Base-by-base conservation (phyloP, 169 alveolate genomes). In the Theileria orientalis region DNA sequence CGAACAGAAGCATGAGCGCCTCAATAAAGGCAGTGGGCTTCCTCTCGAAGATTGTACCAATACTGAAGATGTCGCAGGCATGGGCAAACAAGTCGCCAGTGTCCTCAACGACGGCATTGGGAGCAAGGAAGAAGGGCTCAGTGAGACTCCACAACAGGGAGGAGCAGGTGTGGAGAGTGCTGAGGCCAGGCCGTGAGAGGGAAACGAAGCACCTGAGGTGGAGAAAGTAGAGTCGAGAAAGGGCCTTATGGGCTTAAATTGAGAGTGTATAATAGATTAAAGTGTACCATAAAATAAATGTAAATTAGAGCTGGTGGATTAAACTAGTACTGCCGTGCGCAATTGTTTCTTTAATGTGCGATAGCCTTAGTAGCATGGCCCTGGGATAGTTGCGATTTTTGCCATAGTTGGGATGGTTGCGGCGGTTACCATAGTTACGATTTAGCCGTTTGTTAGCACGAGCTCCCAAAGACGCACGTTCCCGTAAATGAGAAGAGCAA, bases 121-220 rank as follows among this genome's bases (percentile, higher is more conserved):
- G 41, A 0, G 16, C 32, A 0, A 32, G 80, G 30, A 57, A 61
- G 35, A 11, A 14, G 56, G 41, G 74, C 11, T 19, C 74, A n/a
- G 83, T 46, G 25, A 25, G 77, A 6, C 13, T 64, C 14, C 85
- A 82, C 42, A 82, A 82, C 75, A 14, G 42, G 32, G 76, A 74
- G 41, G 85, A 82, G 44, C 66, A 92, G 61, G 86, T 88, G 40
- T 92, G 96, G 96, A 59, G 94, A 32, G 67, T 91, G 27, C 57
- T 91, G 47, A 91, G 85, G 61, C 96, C 96, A 6, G 94, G 94
- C 3, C 90, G 63, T 52, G 96, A 92, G 56, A 37, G 70, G n/a
- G 76, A 83, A 47, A 92, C 96, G 37, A 87, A 84, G 49, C 96
- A 92, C 63, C 74, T 92, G 61, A 74, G 76, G 52, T 91, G 96